phyloP scores from a whole-genome alignment of 192 early-diverging fungal genomes.

The Coemansia aciculifera region DNA sequence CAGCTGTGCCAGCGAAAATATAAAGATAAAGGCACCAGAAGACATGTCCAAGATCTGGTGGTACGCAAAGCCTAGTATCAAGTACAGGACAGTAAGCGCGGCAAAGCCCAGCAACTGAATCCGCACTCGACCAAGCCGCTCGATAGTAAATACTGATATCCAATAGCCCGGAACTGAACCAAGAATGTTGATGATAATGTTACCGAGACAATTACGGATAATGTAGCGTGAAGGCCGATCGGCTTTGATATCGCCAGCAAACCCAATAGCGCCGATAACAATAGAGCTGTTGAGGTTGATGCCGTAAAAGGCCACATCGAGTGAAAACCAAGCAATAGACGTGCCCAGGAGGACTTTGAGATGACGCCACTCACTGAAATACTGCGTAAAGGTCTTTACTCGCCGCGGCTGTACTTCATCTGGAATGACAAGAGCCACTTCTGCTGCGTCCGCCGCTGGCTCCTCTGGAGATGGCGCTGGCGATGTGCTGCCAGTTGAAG shows the following conservation, averaged over 20 bases:
- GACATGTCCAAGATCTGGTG: constrained; percentile 60
- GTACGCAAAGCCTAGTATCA: constrained; percentile 70
- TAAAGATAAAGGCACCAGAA: constrained; percentile 59
- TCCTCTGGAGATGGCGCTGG: background rate
- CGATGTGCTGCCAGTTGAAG: background rate
- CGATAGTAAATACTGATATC: constrained; percentile 85
- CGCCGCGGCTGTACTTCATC: background rate
- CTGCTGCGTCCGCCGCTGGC: background rate
- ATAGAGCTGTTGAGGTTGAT: constrained; percentile 76
- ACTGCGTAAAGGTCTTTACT: constrained; percentile 58
- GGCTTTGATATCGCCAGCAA: constrained; percentile 29
- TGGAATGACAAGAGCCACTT: background rate
- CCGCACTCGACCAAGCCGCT: constrained; percentile 80
- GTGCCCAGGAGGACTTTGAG: constrained; percentile 73
- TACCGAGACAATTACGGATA: constrained; percentile 76
- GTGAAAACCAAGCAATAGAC: constrained; percentile 70
- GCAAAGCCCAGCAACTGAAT: constrained; percentile 89
- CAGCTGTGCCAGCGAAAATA: constrained; percentile 65
- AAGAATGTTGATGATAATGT: constrained; percentile 84
- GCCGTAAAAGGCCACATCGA: constrained; percentile 79
- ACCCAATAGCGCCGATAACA: constrained; percentile 69
- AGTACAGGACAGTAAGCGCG: constrained; percentile 72
- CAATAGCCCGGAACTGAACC: constrained; percentile 93
- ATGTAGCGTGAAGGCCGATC: constrained; percentile 43
- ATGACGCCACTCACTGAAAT: constrained; percentile 81